Evolutionary conservation across 176 grass and related monocot species (phyloP).

Genomic region (Avena sativa): DNA sequence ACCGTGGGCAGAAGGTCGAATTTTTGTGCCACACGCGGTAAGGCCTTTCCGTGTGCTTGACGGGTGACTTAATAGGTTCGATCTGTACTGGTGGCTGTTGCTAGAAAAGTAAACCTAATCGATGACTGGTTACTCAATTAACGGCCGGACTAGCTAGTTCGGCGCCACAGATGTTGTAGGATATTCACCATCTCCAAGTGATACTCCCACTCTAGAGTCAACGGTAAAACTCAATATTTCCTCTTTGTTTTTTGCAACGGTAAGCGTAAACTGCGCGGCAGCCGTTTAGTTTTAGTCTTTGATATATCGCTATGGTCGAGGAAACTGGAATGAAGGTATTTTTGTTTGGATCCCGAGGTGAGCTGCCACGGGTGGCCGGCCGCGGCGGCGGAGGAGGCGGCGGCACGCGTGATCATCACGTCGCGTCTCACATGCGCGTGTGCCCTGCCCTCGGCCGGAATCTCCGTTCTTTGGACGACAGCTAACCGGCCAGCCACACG

Average conservation of each 20-base stretch:
- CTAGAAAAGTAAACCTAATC: no score
- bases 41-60: no score
- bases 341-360: not conserved
- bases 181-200: not conserved
- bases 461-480: not conserved
- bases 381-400: not conserved
- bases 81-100: no score
- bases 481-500: not conserved
- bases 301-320: not conserved
- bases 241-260: not conserved
- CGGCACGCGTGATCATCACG: not conserved
- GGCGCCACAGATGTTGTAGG: not conserved
- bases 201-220: not conserved
- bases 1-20: no score
- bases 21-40: no score
- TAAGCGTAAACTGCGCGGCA: not conserved
- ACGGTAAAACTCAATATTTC: not conserved
- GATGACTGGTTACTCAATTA: no score
- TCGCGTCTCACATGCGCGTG: not conserved
- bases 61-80: no score
- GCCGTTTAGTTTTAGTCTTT: not conserved
- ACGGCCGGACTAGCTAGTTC: not conserved
- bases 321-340: not conserved
- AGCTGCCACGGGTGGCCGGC: no score
- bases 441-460: not conserved